These are phyloP conservation scores for Sordaria brevicollis DNA, from an alignment of 495 filamentous ascomycete genomes.

Conservation along the genomic window DNA sequence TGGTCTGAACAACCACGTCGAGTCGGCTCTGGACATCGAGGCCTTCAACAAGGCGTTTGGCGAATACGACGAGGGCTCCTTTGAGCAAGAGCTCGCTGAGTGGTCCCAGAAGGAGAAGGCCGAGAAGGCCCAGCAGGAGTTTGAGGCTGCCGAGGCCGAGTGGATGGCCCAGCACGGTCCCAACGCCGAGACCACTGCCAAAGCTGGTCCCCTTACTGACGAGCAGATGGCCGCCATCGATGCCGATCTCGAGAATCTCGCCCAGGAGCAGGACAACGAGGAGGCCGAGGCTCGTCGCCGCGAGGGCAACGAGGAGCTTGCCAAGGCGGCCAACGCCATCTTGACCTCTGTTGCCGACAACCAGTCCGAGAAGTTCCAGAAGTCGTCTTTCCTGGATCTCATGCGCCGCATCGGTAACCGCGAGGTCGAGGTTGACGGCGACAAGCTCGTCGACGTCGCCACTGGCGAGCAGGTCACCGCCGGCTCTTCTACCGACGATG, in stretches of 20 bases:
- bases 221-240: slow-evolving; percentile 12
- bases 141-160: slow-evolving; percentile 12
- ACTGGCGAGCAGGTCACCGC: slow-evolving; percentile 15
- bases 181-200: neutral
- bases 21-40: slow-evolving; percentile 11
- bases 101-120: slow-evolving; percentile 5
- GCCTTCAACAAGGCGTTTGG: slow-evolving; percentile 21
- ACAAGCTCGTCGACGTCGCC: slow-evolving; percentile 24
- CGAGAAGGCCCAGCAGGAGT: slow-evolving; percentile 4
- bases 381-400: slow-evolving; percentile 31
- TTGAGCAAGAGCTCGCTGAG: slow-evolving; percentile 13
- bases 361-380: slow-evolving; percentile 31
- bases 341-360: slow-evolving; percentile 27
- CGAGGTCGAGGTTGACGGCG: slow-evolving; percentile 29
- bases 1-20: neutral
- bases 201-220: slow-evolving; percentile 1
- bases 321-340: slow-evolving; percentile 28
- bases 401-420: slow-evolving; percentile 31
- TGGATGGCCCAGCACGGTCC: slow-evolving; percentile 26
- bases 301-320: slow-evolving; percentile 22
- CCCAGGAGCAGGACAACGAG: slow-evolving; percentile 12
- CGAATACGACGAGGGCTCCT: slow-evolving; percentile 13
- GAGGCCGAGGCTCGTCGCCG: neutral
- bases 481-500: neutral
- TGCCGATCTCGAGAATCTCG: slow-evolving; percentile 7